Percentiles rank a stretch among this genome's conserved stretches.
phyloP scores from a whole-genome alignment of 345 rosid genomes.

The Sonneratia alba region DNA sequence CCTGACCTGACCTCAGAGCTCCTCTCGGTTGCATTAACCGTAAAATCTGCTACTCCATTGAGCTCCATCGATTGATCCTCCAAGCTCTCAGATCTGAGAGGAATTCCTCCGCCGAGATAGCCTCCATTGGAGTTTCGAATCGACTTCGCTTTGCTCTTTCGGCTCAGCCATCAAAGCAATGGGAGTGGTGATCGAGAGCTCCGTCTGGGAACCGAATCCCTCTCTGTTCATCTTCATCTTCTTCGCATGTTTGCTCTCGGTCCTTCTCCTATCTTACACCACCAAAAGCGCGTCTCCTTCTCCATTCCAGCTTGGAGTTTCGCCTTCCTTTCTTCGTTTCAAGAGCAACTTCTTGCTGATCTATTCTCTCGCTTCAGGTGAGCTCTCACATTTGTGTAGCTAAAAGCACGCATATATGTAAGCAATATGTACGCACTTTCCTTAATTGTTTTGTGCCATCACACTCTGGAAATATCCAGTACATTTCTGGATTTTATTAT shows the following conservation, averaged over 20 bases:
- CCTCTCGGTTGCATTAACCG: no score
- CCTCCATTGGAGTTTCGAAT: no score
- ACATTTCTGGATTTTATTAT: neutral
- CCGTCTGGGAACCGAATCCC: constrained; percentile 61
- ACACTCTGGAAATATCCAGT: neutral
- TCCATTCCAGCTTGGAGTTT: constrained; percentile 37
- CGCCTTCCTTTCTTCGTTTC: constrained; percentile 43
- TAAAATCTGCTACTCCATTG: no score
- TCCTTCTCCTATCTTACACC: constrained; percentile 37
- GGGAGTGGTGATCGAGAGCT: constrained; percentile 63
- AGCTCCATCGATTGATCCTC: no score
- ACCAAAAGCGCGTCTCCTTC: constrained; percentile 21
- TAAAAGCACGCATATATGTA: neutral
- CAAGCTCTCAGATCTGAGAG: no score
- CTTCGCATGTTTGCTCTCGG: constrained; percentile 43
- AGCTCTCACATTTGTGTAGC: neutral
- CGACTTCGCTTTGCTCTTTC: no score
- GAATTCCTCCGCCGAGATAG: no score
- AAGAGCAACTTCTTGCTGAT: constrained; percentile 57
- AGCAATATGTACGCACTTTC: neutral
- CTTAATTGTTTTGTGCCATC: neutral
- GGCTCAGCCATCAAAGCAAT: constrained; percentile 13
- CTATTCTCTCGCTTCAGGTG: constrained; percentile 76
- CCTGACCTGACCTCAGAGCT: no score
- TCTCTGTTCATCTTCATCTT: constrained; percentile 46